Evolutionary conservation across 768 basidiomycete genomes (phyloP).

Genomic region (Trametes coccinea): DNA sequence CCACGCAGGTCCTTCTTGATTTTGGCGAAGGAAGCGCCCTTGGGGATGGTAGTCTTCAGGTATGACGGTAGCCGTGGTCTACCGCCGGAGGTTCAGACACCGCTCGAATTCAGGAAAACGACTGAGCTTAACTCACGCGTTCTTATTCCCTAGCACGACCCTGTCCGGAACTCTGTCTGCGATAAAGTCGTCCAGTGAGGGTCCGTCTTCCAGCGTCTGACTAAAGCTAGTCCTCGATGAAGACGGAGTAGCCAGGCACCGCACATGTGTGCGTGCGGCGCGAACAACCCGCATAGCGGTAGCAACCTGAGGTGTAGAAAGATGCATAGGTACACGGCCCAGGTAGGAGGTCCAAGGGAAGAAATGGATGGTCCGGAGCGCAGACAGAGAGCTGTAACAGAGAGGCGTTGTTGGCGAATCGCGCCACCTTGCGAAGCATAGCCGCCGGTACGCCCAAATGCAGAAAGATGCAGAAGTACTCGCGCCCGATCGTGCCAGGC

Average conservation of each 20-base stretch:
- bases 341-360: not conserved
- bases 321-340: not conserved
- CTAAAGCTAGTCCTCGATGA: conserved; percentile 47
- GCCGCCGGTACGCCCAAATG: conserved; percentile 17
- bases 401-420: not conserved
- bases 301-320: conserved; percentile 4
- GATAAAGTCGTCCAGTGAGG: conserved; percentile 80
- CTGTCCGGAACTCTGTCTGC: conserved; percentile 56
- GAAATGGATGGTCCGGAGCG: conserved; percentile 1
- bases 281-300: conserved; percentile 22
- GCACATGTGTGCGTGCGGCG: conserved; percentile 30
- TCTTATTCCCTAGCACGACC: conserved; percentile 71
- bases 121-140: conserved; percentile 46
- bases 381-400: not conserved
- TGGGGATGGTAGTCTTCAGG: conserved; percentile 91
- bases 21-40: conserved; percentile 81
- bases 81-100: conserved; percentile 3
- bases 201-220: conserved; percentile 61
- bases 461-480: too few species aligned
- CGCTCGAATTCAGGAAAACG: conserved; percentile 1
- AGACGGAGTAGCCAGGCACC: conserved; percentile 51
- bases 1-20: conserved; percentile 96
- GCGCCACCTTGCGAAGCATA: conserved; percentile 11
- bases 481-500: conserved; percentile 7
- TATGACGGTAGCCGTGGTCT: conserved; percentile 87